Percentiles rank a stretch among this genome's conserved stretches.
These are phyloP conservation scores for Nemania serpens DNA, from an alignment of 2,329 filamentous ascomycete species.

Conservation along the genomic window DNA sequence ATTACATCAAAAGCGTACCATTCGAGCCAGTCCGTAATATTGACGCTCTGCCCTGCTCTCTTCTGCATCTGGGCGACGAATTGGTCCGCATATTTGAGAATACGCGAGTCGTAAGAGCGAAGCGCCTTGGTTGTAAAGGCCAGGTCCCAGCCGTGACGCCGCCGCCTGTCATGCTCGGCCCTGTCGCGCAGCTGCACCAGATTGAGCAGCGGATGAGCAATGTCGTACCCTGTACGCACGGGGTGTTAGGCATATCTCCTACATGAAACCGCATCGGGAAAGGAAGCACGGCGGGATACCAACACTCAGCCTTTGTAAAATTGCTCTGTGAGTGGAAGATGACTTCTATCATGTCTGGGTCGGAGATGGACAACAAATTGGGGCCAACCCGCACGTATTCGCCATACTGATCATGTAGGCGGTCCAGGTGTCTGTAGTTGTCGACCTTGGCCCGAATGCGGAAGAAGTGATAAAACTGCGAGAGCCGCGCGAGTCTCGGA, in stretches of 20 bases:
- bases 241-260: neutral
- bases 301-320: slow-evolving; percentile 28
- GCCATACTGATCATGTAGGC: slow-evolving; percentile 26
- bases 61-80: slow-evolving; percentile 24
- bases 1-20: slow-evolving; percentile 32
- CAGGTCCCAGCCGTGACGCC: slow-evolving; percentile 29
- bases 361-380: slow-evolving; percentile 26
- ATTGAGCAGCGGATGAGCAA: slow-evolving; percentile 27
- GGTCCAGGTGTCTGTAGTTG: slow-evolving; percentile 27
- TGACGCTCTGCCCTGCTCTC: slow-evolving; percentile 19
- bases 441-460: slow-evolving; percentile 22
- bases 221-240: slow-evolving; percentile 26
- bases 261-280: neutral
- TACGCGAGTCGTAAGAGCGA: slow-evolving; percentile 25
- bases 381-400: slow-evolving; percentile 29
- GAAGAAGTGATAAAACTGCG: slow-evolving; percentile 29
- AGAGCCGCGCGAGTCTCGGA: slow-evolving; percentile 18
- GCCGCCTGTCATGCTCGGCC: slow-evolving; percentile 25
- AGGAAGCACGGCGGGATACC: neutral
- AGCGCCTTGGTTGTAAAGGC: slow-evolving; percentile 29
- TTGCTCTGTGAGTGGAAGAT: slow-evolving; percentile 25
- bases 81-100: slow-evolving; percentile 28
- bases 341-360: slow-evolving; percentile 24
- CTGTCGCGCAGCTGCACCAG: slow-evolving; percentile 23
- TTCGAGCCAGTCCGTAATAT: slow-evolving; percentile 27